Evolutionary conservation across 768 basidiomycete genomes (phyloP).

Genomic region (Butyriboletus loyo): DNA sequence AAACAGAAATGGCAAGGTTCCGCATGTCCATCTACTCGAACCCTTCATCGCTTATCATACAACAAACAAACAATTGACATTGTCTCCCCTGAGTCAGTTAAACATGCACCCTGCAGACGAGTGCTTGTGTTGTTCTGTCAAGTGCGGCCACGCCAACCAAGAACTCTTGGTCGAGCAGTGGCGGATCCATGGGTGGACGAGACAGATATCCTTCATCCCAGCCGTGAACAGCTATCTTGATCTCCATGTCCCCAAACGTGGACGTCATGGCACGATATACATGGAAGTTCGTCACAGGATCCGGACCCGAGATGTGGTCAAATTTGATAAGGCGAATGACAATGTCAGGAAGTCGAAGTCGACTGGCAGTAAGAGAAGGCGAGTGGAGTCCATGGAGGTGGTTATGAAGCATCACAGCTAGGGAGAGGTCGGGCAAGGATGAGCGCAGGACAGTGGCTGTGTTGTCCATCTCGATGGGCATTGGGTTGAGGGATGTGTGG

Average conservation of each 20-base stretch:
- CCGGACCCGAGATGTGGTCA: neutral
- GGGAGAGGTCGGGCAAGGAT: neutral
- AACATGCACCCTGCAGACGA: too few relatives aligned
- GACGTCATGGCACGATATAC: conserved; percentile 2
- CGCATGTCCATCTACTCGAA: too few relatives aligned
- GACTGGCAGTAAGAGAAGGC: neutral
- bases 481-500: neutral
- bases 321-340: neutral
- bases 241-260: neutral
- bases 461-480: neutral
- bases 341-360: neutral
- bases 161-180: too few relatives aligned
- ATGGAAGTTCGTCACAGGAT: neutral
- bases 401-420: too few relatives aligned
- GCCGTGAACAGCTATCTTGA: conserved; percentile 5
- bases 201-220: neutral
- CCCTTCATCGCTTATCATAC: too few relatives aligned
- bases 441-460: neutral
- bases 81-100: too few relatives aligned
- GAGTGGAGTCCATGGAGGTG: too few relatives aligned
- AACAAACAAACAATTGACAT: too few relatives aligned
- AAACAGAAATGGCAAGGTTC: too few relatives aligned
- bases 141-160: too few relatives aligned
- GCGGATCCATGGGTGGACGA: too few relatives aligned
- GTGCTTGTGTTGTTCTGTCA: too few relatives aligned